These are phyloP conservation scores for Achlya hypogyna DNA, from an alignment of 352 stramenopile species.

Conservation along the genomic window DNA sequence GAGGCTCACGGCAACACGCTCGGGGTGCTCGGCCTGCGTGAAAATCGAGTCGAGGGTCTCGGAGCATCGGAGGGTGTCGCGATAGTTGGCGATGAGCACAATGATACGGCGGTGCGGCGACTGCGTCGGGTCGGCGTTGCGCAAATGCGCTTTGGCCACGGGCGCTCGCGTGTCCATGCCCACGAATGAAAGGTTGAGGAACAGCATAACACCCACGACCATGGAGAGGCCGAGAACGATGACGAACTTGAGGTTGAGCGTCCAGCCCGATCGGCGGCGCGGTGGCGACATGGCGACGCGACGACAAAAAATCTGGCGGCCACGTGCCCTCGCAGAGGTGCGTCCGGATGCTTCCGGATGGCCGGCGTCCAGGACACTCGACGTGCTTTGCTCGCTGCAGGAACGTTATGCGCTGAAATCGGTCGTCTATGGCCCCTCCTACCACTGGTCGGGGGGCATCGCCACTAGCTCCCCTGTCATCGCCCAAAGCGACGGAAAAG, in stretches of 20 bases:
- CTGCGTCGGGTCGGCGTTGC: neutral
- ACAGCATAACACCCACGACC: conserved; percentile 14
- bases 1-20: conserved; percentile 6
- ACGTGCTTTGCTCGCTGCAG: no score
- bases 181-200: conserved; percentile 16
- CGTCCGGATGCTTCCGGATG: no score
- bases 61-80: conserved; percentile 1
- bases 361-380: no score
- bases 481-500: no score
- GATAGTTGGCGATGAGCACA: conserved; percentile 15
- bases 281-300: neutral
- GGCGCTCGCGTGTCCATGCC: no score
- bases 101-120: conserved; percentile 2
- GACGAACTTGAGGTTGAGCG: neutral
- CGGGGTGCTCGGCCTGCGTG: neutral
- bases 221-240: neutral
- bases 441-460: no score
- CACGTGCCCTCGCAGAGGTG: no score
- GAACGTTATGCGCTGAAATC: no score
- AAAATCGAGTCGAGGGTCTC: conserved; percentile 12
- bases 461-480: no score
- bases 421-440: no score
- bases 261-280: neutral
- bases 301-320: no score
- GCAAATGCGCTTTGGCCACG: no score